Evolutionary conservation across 768 basidiomycete species (phyloP).

Genomic region (Leccinum disarticulatum): DNA sequence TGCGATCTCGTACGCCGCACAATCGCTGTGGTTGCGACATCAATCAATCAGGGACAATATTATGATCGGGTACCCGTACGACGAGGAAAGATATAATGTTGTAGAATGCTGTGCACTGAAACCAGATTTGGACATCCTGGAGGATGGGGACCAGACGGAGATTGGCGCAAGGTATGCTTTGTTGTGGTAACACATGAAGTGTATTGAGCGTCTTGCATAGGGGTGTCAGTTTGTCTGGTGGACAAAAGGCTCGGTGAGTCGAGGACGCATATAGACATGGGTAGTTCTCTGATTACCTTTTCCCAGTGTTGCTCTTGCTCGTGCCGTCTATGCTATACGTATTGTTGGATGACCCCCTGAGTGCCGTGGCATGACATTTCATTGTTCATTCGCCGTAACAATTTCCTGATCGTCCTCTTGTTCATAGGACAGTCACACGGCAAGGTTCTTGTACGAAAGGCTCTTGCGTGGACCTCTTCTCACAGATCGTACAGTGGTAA

Average conservation of each 20-base stretch:
- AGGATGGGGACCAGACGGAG: conserved; percentile 84
- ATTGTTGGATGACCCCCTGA: conserved; percentile 78
- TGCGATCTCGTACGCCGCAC: conserved; percentile 69
- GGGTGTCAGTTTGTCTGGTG: conserved; percentile 76
- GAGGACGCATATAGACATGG: not conserved
- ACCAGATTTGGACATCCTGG: conserved; percentile 79
- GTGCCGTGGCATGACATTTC: conserved; percentile 63
- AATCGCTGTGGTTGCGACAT: conserved; percentile 69
- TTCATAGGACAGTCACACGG: conserved; percentile 64
- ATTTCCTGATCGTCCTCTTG: not conserved
- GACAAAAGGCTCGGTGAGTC: conserved; percentile 73
- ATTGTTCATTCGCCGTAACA: not conserved
- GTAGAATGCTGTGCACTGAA: conserved; percentile 82
- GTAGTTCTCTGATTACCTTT: conserved; percentile 4
- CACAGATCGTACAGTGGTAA: conserved; percentile 63
- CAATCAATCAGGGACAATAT: conserved; percentile 82
- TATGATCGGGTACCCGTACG: conserved; percentile 67
- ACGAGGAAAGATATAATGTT: conserved; percentile 75
- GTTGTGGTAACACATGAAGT: not conserved
- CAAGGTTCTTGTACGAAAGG: conserved; percentile 59
- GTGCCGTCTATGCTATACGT: conserved; percentile 81
- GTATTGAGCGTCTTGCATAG: conserved; percentile 28
- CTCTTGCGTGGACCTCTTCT: conserved; percentile 68
- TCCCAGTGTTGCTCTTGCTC: conserved; percentile 73
- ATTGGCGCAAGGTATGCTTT: conserved; percentile 62